Conservation (phyloP, 148 eudicot species). For the Dysphania ambrosioides region DNA sequence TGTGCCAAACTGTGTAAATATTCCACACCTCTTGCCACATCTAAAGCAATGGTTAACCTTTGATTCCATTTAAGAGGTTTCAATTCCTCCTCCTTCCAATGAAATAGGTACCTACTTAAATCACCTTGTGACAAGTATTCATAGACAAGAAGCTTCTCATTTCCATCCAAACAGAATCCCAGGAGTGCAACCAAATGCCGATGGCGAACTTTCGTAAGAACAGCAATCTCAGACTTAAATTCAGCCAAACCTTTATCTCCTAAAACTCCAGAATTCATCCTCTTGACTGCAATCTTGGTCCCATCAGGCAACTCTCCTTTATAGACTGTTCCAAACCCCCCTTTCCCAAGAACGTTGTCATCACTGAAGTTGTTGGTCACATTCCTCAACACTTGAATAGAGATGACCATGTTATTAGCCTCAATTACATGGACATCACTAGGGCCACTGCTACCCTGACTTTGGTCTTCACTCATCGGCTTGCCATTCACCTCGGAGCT, state of each 20-base stretch:
- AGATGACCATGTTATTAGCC: conserved; percentile 49
- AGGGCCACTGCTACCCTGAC: conserved; percentile 46
- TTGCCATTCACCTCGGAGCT: conserved; percentile 40
- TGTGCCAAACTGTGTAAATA: conserved; percentile 76
- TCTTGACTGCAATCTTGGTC: conserved; percentile 70
- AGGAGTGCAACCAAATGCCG: conserved; percentile 65
- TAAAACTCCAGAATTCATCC: conserved; percentile 68
- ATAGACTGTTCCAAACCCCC: conserved; percentile 85
- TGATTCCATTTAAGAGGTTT: conserved; percentile 70
- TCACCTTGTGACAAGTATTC: conserved; percentile 82
- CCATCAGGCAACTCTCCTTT: conserved; percentile 68
- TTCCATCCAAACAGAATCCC: conserved; percentile 74
- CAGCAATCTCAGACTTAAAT: conserved; percentile 69
- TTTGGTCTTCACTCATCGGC: conserved; percentile 36
- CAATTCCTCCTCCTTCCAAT: conserved; percentile 55
- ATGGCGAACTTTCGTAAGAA: conserved; percentile 68
- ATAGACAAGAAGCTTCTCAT: conserved; percentile 67
- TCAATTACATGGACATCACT: conserved; percentile 58
- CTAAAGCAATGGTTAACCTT: conserved; percentile 60
- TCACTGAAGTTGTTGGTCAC: conserved; percentile 70
- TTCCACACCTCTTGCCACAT: conserved; percentile 85
- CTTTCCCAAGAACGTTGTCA: conserved; percentile 56
- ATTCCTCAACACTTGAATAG: conserved; percentile 53
- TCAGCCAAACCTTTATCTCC: conserved; percentile 68
- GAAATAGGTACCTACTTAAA: conserved; percentile 52